Percentiles rank a stretch among this genome's conserved stretches.
Evolutionary conservation across 306 rosid species (phyloP).

Genomic region (Fragaria nilgerrensis): DNA sequence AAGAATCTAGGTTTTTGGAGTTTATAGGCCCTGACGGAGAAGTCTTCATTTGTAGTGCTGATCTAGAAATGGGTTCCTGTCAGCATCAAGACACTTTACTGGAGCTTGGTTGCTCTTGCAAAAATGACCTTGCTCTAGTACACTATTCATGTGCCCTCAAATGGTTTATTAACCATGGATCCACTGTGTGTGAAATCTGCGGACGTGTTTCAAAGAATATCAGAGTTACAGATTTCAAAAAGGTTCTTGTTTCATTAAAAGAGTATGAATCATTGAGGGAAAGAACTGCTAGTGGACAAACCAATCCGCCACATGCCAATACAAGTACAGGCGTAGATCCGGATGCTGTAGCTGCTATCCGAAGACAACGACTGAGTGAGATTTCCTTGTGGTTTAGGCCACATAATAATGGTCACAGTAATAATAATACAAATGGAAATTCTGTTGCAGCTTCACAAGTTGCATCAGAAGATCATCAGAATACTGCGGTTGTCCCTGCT

Average conservation of each 20-base stretch:
- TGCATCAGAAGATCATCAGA: slow-evolving; percentile 59
- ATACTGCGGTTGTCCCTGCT: slow-evolving; percentile 40
- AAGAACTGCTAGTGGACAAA: slow-evolving; percentile 75
- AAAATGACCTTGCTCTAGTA: slow-evolving; percentile 87
- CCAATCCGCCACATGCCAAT: slow-evolving; percentile 45
- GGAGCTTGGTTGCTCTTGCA: slow-evolving; percentile 96
- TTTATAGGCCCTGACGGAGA: slow-evolving; percentile 92
- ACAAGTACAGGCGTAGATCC: slow-evolving; percentile 66
- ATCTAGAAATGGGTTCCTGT: slow-evolving; percentile 74
- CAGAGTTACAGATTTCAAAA: slow-evolving; percentile 61
- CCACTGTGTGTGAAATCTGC: slow-evolving; percentile 89
- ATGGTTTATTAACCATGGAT: slow-evolving; percentile 97
- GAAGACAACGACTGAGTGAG: slow-evolving; percentile 87
- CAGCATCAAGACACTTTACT: slow-evolving; percentile 52
- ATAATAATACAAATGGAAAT: slow-evolving; percentile 17
- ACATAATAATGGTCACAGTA: slow-evolving; percentile 42
- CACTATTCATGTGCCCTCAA: slow-evolving; percentile 96
- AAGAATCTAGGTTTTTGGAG: slow-evolving; percentile 50
- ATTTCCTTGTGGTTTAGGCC: slow-evolving; percentile 92
- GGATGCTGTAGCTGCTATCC: slow-evolving; percentile 92
- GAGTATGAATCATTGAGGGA: slow-evolving; percentile 86
- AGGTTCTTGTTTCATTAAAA: slow-evolving; percentile 69
- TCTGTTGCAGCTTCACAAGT: slow-evolving; percentile 55
- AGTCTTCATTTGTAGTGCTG: slow-evolving; percentile 69
- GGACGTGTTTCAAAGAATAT: slow-evolving; percentile 74